Evolutionary conservation across 2,329 filamentous ascomycete genomes (phyloP).

Genomic region (Pseudopyricularia javanii): DNA sequence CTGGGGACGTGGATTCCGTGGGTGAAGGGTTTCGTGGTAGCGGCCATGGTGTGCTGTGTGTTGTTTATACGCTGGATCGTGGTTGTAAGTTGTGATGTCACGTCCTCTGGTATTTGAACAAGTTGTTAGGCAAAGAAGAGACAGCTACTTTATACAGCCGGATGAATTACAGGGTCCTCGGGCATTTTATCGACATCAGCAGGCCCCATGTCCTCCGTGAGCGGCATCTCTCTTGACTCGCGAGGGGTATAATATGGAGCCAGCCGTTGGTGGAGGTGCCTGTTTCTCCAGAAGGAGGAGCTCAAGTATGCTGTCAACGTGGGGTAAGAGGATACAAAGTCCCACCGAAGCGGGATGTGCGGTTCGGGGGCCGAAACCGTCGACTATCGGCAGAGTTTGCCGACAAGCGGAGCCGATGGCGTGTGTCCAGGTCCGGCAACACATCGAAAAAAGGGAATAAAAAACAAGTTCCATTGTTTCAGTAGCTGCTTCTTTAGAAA

Average conservation of each 20-base stretch:
- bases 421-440: neutral
- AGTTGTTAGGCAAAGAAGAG: no score
- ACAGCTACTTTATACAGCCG: no score
- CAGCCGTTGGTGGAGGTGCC: neutral
- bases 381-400: neutral
- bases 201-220: neutral
- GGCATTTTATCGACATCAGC: neutral
- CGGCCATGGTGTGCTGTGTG: neutral
- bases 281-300: no score
- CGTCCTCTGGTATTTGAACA: no score
- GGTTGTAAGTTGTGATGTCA: neutral
- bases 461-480: no score
- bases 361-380: neutral
- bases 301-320: no score
- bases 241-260: neutral
- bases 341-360: neutral
- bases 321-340: no score
- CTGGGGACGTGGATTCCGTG: conserved; percentile 44
- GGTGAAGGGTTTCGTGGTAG: conserved; percentile 12
- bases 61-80: no score
- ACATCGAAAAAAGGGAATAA: no score
- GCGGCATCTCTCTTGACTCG: neutral
- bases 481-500: no score
- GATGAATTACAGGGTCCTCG: neutral
- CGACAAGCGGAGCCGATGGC: neutral